These are phyloP conservation scores for Dothideomycetidae sp. DNA, from an alignment of 2,329 filamentous ascomycete genomes.

Conservation along the genomic window DNA sequence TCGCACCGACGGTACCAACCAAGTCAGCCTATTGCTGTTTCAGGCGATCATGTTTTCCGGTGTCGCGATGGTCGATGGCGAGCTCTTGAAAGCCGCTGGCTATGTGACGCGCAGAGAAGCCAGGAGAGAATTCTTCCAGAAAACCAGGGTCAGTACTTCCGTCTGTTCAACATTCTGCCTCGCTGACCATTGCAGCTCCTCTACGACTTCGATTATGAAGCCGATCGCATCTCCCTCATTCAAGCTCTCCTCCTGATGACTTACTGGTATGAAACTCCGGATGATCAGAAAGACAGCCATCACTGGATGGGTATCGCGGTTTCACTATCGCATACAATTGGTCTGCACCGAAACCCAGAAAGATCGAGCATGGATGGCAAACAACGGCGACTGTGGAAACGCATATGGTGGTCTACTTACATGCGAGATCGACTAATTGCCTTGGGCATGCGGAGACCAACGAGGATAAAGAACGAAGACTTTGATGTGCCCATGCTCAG, in stretches of 20 bases:
- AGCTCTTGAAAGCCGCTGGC: slow-evolving; percentile 59
- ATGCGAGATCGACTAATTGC: slow-evolving; percentile 89
- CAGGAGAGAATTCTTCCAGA: slow-evolving; percentile 77
- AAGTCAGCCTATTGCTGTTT: slow-evolving; percentile 73
- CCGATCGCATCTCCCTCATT: slow-evolving; percentile 74
- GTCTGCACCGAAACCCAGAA: slow-evolving; percentile 72
- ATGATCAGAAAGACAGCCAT: slow-evolving; percentile 96
- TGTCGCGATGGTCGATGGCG: slow-evolving; percentile 74
- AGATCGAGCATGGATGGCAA: slow-evolving; percentile 59
- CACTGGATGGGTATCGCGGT: slow-evolving; percentile 97
- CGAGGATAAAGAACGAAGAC: slow-evolving; percentile 82
- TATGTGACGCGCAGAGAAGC: slow-evolving; percentile 67
- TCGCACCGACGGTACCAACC: slow-evolving; percentile 51
- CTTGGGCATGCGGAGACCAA: slow-evolving; percentile 83
- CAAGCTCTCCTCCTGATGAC: slow-evolving; percentile 85
- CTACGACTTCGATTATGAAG: slow-evolving; percentile 92
- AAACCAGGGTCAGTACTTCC: slow-evolving; percentile 53
- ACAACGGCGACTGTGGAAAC: slow-evolving; percentile 76
- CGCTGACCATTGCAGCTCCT: slow-evolving; percentile 43
- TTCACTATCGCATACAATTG: slow-evolving; percentile 84
- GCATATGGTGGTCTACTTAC: slow-evolving; percentile 96
- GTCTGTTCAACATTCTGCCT: not conserved
- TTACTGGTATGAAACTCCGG: slow-evolving; percentile 93
- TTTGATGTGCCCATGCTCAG: slow-evolving; percentile 86
- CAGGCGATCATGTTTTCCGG: slow-evolving; percentile 93